Conservation (phyloP, 2,329 filamentous ascomycete genomes). For the Sphaerulina vaccinii region DNA sequence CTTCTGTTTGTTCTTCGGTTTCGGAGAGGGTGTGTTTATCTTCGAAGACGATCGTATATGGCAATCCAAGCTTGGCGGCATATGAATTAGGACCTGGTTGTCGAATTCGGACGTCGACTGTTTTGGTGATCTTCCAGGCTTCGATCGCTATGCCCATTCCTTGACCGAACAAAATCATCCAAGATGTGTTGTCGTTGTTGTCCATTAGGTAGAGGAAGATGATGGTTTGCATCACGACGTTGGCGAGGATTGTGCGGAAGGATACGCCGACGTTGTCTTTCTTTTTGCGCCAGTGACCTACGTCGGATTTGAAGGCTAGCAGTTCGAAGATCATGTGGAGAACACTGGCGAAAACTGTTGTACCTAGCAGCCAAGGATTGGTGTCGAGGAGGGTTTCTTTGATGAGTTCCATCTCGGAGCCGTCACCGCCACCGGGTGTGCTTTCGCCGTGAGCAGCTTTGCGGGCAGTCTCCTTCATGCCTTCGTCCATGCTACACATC, state of each 20-base stretch:
- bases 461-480: conserved; percentile 76
- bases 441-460: conserved; percentile 73
- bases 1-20: conserved; percentile 95
- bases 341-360: conserved; percentile 81
- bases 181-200: conserved; percentile 95
- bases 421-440: conserved; percentile 77
- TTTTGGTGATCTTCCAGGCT: conserved; percentile 95
- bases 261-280: conserved; percentile 98
- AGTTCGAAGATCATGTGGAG: conserved; percentile 94
- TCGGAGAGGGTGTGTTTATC: conserved; percentile 96
- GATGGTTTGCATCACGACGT: conserved; percentile 94
- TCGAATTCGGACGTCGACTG: conserved; percentile 82
- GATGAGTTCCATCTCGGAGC: conserved; percentile 92
- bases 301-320: conserved; percentile 95
- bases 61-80: conserved; percentile 50
- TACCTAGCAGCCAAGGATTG: conserved; percentile 82
- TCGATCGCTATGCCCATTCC: conserved; percentile 77
- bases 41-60: conserved; percentile 81
- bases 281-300: conserved; percentile 98
- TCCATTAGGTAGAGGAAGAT: conserved; percentile 97
- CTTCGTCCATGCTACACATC: conserved; percentile 80
- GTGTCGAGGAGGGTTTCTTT: conserved; percentile 94
- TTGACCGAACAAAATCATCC: conserved; percentile 97
- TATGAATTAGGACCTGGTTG: conserved; percentile 65
- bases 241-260: conserved; percentile 90